Percentiles rank a stretch among this genome's conserved stretches.
phyloP scores from a whole-genome alignment of 768 basidiomycete species.

The Podaxis sp. region DNA sequence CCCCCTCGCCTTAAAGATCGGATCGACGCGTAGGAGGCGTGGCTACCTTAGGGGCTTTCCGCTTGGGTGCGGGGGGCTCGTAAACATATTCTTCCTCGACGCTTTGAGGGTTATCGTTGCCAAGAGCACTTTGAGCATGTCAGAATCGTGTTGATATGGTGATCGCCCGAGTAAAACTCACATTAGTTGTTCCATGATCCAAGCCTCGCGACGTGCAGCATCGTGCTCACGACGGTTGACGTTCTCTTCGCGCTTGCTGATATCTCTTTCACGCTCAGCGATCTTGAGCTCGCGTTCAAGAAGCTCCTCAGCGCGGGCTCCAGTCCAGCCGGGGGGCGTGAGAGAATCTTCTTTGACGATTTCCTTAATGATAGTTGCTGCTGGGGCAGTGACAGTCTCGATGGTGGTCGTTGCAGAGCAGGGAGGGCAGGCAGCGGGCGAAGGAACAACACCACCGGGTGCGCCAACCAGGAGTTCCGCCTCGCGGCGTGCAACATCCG shows the following conservation, averaged over 20 bases:
- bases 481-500: slow-evolving; percentile 86
- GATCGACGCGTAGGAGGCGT: slow-evolving; percentile 82
- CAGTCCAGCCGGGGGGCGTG: slow-evolving; percentile 79
- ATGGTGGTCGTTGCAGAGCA: slow-evolving; percentile 54
- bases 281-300: slow-evolving; percentile 85
- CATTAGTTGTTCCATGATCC: slow-evolving; percentile 95
- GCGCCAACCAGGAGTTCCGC: slow-evolving; percentile 82
- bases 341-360: slow-evolving; percentile 80
- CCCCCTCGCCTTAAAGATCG: slow-evolving; percentile 96
- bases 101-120: slow-evolving; percentile 60
- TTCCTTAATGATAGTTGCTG: slow-evolving; percentile 85
- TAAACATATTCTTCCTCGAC: slow-evolving; percentile 83
- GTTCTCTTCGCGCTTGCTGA: slow-evolving; percentile 80
- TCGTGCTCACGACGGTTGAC: slow-evolving; percentile 87
- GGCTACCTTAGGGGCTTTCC: slow-evolving; percentile 90
- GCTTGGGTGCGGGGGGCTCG: slow-evolving; percentile 64
- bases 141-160: background rate
- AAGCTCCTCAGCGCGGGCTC: slow-evolving; percentile 73
- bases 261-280: slow-evolving; percentile 82
- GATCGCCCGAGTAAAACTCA: slow-evolving; percentile 34
- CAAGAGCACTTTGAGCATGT: slow-evolving; percentile 49
- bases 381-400: slow-evolving; percentile 53
- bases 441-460: slow-evolving; percentile 73
- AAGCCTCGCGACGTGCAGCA: slow-evolving; percentile 79
- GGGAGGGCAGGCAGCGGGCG: slow-evolving; percentile 54